These are phyloP conservation scores for Tardiomyces depauwii DNA, from an alignment of 1,139 yeast genomes.

Conservation along the genomic window DNA sequence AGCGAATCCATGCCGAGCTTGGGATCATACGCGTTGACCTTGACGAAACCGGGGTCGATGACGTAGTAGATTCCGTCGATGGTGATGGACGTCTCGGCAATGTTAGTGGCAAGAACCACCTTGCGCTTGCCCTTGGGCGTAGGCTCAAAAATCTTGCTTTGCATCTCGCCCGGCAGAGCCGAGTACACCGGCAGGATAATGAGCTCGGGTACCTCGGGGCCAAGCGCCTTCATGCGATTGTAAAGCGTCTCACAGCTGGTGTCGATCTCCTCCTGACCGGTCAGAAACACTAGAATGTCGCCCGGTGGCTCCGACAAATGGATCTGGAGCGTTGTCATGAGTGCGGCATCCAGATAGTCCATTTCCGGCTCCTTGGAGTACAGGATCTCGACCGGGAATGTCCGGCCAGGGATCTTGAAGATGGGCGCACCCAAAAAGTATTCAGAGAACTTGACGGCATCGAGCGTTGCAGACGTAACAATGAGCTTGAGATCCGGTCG, in stretches of 20 bases:
- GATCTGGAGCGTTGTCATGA: constrained; percentile 73
- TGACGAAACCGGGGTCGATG: constrained; percentile 73
- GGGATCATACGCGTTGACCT: constrained; percentile 66
- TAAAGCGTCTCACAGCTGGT: constrained; percentile 68
- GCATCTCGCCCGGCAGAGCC: constrained; percentile 66
- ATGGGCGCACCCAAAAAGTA: constrained; percentile 77
- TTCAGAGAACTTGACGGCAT: constrained; percentile 67
- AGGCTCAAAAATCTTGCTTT: constrained; percentile 60
- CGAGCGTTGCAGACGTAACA: constrained; percentile 88
- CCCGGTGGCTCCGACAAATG: constrained; percentile 71
- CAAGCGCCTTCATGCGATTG: constrained; percentile 57
- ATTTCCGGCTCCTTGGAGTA: constrained; percentile 73
- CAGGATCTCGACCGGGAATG: constrained; percentile 75
- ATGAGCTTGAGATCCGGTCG: constrained; percentile 72
- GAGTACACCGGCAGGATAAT: constrained; percentile 82
- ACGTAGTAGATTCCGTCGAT: constrained; percentile 72
- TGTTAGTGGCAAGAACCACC: constrained; percentile 68
- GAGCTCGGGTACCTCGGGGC: constrained; percentile 52
- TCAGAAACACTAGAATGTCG: constrained; percentile 72
- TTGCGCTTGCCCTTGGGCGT: constrained; percentile 62
- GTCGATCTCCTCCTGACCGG: constrained; percentile 92
- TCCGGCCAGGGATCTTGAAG: constrained; percentile 75
- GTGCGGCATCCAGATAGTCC: constrained; percentile 74
- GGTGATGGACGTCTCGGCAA: constrained; percentile 74
- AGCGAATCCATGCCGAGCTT: constrained; percentile 69